A percentile compares a stretch with the other conserved stretches of the same genome.
Conservation (phyloP, 352 stramenopile genomes). For the Phytophthora capsici region DNA sequence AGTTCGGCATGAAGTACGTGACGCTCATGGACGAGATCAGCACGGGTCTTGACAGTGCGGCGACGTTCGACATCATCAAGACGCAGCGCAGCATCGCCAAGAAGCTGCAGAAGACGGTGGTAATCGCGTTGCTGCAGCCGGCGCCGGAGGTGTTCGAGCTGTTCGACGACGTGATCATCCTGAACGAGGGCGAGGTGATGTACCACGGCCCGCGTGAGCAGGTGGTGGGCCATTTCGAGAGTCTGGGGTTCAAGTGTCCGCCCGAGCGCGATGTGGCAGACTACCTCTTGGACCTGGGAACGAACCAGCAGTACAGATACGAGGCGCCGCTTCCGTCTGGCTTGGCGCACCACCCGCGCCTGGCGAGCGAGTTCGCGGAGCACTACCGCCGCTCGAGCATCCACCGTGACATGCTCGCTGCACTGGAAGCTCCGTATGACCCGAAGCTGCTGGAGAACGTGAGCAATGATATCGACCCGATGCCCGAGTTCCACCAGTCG, state of each 20-base stretch:
- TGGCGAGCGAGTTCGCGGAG: constrained; percentile 43
- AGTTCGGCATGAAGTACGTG: constrained; percentile 77
- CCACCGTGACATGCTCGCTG: constrained; percentile 28
- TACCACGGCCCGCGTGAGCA: constrained; percentile 53
- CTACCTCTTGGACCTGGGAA: constrained; percentile 55
- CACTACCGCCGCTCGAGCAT: constrained; percentile 41
- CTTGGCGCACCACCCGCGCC: constrained; percentile 30
- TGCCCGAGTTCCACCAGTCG: constrained; percentile 50
- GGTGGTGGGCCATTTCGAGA: constrained; percentile 52
- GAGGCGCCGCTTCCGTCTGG: constrained; percentile 16
- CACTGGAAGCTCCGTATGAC: constrained; percentile 33
- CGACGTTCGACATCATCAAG: constrained; percentile 62
- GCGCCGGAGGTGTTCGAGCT: constrained; percentile 58
- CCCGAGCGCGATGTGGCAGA: constrained; percentile 45
- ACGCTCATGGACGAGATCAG: constrained; percentile 86
- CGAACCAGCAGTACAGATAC: constrained; percentile 51
- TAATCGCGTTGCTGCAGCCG: constrained; percentile 87
- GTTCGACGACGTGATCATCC: constrained; percentile 61
- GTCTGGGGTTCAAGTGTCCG: constrained; percentile 40
- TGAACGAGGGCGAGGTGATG: constrained; percentile 53
- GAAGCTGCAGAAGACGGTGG: constrained; percentile 52
- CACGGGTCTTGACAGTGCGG: constrained; percentile 65
- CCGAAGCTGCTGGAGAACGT: constrained; percentile 38
- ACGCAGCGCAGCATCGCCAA: constrained; percentile 53
- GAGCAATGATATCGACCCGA: constrained; percentile 37